A percentile compares a stretch with the other conserved stretches of the same genome.
Evolutionary conservation across 495 filamentous ascomycete species (phyloP).

Genomic region (Rostrohypoxylon terebratum): DNA sequence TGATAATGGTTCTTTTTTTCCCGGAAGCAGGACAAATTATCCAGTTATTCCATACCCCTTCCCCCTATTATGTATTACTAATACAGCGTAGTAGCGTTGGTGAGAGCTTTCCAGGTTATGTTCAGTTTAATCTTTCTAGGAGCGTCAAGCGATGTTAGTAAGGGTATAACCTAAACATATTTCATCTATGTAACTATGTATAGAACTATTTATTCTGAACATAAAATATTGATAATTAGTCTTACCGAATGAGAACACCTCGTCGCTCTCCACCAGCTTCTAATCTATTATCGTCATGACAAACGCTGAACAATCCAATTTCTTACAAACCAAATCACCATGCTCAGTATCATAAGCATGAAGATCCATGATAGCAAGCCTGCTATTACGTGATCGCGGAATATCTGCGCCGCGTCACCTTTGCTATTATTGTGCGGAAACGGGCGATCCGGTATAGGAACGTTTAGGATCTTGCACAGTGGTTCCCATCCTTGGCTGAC

Average conservation of each 20-base stretch:
- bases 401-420: conserved; percentile 42
- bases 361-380: conserved; percentile 45
- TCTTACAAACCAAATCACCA: conserved; percentile 39
- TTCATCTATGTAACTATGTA: neutral
- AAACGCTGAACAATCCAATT: conserved; percentile 28
- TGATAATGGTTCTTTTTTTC: too few species aligned
- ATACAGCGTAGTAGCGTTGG: neutral
- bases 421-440: conserved; percentile 56
- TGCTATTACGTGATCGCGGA: conserved; percentile 43
- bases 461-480: conserved; percentile 53
- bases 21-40: too few species aligned
- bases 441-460: conserved; percentile 51
- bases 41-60: neutral
- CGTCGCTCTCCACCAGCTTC: neutral
- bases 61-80: too few species aligned
- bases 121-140: neutral
- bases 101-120: neutral
- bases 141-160: neutral
- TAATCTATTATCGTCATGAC: conserved; percentile 18
- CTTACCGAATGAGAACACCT: neutral
- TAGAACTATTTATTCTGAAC: neutral
- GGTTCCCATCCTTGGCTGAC: conserved; percentile 60
- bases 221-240: neutral
- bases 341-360: conserved; percentile 40
- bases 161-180: neutral